Conservation (phyloP, 495 filamentous ascomycete species). For the Rhizodiscina lignyota region DNA sequence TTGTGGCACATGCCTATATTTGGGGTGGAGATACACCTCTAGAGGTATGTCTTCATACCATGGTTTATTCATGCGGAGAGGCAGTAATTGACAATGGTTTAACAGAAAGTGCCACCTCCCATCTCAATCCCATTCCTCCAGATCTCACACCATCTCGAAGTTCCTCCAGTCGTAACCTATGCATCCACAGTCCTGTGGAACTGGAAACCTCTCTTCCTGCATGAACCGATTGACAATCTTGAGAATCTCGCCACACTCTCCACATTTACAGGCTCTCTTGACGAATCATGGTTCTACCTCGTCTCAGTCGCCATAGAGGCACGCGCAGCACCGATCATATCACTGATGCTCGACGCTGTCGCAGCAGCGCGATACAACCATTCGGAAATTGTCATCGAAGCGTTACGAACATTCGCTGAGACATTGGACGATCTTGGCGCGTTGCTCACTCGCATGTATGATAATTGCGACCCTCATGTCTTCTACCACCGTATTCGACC, state of each 20-base stretch:
- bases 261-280: conserved; percentile 87
- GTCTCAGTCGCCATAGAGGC: conserved; percentile 93
- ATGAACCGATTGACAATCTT: conserved; percentile 63
- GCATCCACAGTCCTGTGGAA: conserved; percentile 90
- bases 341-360: conserved; percentile 78
- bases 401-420: conserved; percentile 65
- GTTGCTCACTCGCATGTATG: conserved; percentile 71
- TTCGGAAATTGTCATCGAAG: conserved; percentile 50
- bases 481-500: conserved; percentile 92
- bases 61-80: no score
- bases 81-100: background rate
- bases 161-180: conserved; percentile 91
- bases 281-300: conserved; percentile 98
- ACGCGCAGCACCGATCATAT: conserved; percentile 72
- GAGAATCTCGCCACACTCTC: conserved; percentile 70
- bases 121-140: conserved; percentile 69
- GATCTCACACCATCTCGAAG: conserved; percentile 63
- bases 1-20: conserved; percentile 84
- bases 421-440: conserved; percentile 65
- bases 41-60: conserved; percentile 49
- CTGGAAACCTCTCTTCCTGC: conserved; percentile 71
- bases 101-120: conserved; percentile 47
- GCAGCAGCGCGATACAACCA: conserved; percentile 60
- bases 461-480: conserved; percentile 78
- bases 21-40: conserved; percentile 79